Evolutionary conservation across 192 early-diverging fungal species (phyloP), one percentile per base, ranked within the genome.

Genomic region (Linnemannia hyalina): DNA sequence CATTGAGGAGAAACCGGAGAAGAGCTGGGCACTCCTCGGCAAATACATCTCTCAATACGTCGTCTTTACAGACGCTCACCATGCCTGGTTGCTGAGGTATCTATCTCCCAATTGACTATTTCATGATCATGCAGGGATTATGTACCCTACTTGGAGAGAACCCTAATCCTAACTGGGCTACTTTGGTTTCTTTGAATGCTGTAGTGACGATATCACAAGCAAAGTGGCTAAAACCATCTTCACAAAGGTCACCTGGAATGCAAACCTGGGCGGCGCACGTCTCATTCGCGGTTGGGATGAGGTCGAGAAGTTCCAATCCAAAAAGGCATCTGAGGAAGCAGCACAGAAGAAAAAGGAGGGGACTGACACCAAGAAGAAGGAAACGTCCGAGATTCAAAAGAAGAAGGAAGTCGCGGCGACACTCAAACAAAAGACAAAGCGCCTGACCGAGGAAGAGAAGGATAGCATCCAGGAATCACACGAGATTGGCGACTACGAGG

Each of bases 41-140:
- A 93, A 92, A 52, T 96, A 95, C 85, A 91, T 96, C 55, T 93
- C 93, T 36, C 94, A 95, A 81, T 96, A 93, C 77, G 93, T 95
- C 16, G 80, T 94, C 6, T 97, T 95, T 84, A 90, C 94, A 23
- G 93, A 92, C 42, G 83, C 91, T 4, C 81, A 85, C 15, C 88
- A 88, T 44, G 96, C 95, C 9, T 94, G 90, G 89, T 89, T 96
- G 44, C 87, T 89, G 29, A 87, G 85, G 88, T 89, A 89, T n/a
- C 32, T 26, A 70, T 78, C 75, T 20, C n/a, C 47, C 5, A 57
- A 29, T 42, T 46, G 32, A 54, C 57, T 68, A 22, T 54, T 77
- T 15, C 26, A 10, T 15, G 26, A 29, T 65, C 11, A 65, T 65
- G 29, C 60, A 65, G 60, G 26, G 29, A 32, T 29, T 65, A 65